Conservation (phyloP, 768 basidiomycete species). For the Hysterangium stoloniferum region DNA sequence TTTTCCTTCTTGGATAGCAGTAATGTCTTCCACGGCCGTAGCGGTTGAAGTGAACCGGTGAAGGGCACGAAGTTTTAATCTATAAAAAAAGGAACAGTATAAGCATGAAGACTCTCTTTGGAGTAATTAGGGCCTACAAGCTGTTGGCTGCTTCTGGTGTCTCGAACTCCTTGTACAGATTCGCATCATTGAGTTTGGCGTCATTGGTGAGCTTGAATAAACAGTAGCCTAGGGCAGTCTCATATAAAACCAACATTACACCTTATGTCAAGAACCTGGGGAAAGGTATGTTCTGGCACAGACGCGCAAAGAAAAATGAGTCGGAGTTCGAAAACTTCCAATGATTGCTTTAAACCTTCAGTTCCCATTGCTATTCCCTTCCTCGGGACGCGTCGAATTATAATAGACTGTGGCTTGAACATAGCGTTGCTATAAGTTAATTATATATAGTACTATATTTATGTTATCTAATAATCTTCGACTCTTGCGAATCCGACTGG, state of each 20-base stretch:
- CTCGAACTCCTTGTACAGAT: slow-evolving; percentile 90
- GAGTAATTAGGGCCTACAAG: slow-evolving; percentile 51
- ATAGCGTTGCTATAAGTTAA: no score
- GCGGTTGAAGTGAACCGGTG: slow-evolving; percentile 97
- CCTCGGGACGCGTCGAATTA: no score
- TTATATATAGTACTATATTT: no score
- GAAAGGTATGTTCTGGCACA: background rate
- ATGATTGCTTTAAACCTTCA: no score
- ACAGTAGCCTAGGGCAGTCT: slow-evolving; percentile 94
- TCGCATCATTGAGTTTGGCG: slow-evolving; percentile 77
- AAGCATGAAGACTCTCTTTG: slow-evolving; percentile 6
- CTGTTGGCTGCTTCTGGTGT: slow-evolving; percentile 87
- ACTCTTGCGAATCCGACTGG: no score
- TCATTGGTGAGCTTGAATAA: slow-evolving; percentile 93
- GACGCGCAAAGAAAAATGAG: background rate
- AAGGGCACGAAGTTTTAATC: slow-evolving; percentile 88
- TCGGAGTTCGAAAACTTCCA: slow-evolving; percentile 1
- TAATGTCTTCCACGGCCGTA: slow-evolving; percentile 93
- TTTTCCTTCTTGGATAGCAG: slow-evolving; percentile 87
- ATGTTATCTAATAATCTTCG: no score
- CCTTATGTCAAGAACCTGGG: background rate
- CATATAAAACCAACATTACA: slow-evolving; percentile 90
- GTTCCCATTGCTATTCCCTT: no score
- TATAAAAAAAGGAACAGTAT: slow-evolving; percentile 23
- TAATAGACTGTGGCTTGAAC: no score